A percentile compares a stretch with the other conserved stretches of the same genome.
phyloP scores from a whole-genome alignment of 139 green algal species.

The Gonium pectorale region DNA sequence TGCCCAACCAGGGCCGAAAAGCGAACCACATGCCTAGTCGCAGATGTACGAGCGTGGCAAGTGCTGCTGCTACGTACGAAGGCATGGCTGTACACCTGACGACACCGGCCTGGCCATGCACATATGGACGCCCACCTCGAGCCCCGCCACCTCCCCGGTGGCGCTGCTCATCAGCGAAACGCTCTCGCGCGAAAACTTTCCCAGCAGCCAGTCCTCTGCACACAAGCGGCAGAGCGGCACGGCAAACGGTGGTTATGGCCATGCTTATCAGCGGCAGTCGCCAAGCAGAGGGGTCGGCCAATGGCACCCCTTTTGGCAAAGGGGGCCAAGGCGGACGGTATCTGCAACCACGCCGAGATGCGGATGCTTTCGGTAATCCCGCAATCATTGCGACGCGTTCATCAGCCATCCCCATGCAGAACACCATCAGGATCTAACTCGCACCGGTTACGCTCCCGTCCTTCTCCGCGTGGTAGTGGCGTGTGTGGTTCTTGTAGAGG shows the following conservation, averaged over 20 bases:
- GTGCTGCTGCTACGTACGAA: not conserved
- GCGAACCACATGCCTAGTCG: no score
- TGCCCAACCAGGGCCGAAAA: no score
- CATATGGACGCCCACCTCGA: constrained; percentile 9
- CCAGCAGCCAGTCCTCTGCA: constrained; percentile 56
- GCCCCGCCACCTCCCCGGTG: constrained; percentile 34
- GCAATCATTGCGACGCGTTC: no score
- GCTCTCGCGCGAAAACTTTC: constrained; percentile 36
- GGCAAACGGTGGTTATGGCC: no score
- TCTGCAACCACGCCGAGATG: no score
- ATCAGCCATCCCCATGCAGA: not conserved
- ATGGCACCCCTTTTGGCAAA: no score
- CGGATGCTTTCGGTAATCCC: no score
- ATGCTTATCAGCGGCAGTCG: no score
- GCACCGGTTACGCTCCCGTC: not conserved
- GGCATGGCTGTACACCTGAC: not conserved
- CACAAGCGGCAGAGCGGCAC: no score
- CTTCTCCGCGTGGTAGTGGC: constrained; percentile 47
- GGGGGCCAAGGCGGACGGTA: no score
- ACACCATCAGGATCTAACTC: not conserved
- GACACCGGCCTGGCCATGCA: not conserved
- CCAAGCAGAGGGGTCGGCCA: no score
- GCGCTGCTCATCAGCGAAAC: constrained; percentile 5
- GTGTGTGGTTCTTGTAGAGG: constrained; percentile 60
- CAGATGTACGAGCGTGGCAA: not conserved